These are phyloP conservation scores for Salvia hispanica DNA, from an alignment of 257 asterid species.

Conservation along the genomic window DNA sequence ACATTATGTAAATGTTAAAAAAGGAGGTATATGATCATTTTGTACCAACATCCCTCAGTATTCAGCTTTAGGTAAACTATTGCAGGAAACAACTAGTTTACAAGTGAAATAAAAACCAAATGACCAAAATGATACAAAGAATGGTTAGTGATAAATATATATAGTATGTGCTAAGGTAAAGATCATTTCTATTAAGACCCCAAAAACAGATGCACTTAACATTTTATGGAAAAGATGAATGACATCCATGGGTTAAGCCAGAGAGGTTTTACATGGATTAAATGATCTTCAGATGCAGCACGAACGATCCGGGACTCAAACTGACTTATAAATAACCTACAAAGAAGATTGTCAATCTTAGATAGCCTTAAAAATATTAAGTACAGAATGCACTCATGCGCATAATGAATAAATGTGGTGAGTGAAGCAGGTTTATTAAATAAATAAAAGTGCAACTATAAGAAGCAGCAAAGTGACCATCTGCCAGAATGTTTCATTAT, in stretches of 20 bases:
- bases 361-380: conserved; percentile 22
- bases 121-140: neutral
- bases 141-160: neutral
- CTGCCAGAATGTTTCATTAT: conserved; percentile 17
- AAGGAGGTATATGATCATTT: too few relatives aligned
- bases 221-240: conserved; percentile 11
- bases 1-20: too few relatives aligned
- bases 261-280: conserved; percentile 52
- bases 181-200: neutral
- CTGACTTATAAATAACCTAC: conserved; percentile 75
- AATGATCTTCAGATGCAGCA: conserved; percentile 54
- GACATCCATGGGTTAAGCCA: conserved; percentile 25
- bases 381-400: neutral
- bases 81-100: neutral
- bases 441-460: neutral
- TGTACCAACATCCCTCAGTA: too few relatives aligned
- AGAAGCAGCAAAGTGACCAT: neutral
- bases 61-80: too few relatives aligned
- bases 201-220: conserved; percentile 1
- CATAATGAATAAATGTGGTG: neutral
- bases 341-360: conserved; percentile 30
- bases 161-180: neutral
- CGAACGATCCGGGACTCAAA: conserved; percentile 52
- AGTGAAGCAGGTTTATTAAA: conserved; percentile 7
- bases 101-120: neutral